A percentile compares a stretch with the other conserved stretches of the same genome.
These are phyloP conservation scores for Fusarium oxysporum DNA, from an alignment of 2,329 filamentous ascomycete genomes.

Conservation along the genomic window DNA sequence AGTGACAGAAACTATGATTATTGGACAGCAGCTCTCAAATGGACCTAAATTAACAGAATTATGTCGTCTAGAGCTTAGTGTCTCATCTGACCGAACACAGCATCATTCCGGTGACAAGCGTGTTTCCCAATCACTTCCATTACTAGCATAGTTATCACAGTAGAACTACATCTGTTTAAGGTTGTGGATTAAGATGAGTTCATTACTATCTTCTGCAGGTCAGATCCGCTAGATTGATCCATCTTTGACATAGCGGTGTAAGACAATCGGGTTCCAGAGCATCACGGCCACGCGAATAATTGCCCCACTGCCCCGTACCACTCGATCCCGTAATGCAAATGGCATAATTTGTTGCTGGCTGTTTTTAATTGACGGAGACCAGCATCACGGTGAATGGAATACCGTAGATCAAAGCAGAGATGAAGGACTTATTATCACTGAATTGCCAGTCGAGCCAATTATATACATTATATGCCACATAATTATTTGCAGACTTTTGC, in stretches of 20 bases:
- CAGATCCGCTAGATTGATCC: neutral
- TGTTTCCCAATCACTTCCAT: too few species aligned
- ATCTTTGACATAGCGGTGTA: too few species aligned
- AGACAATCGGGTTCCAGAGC: neutral
- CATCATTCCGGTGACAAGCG: too few species aligned
- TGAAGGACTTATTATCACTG: too few species aligned
- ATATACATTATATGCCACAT: too few species aligned
- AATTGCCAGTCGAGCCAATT: neutral
- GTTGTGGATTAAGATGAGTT: neutral
- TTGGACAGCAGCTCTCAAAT: neutral
- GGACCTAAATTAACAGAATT: rapidly evolving
- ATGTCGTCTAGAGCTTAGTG: rapidly evolving
- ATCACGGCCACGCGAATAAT: neutral
- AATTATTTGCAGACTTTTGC: too few species aligned
- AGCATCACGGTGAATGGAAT: neutral
- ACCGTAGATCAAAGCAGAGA: too few species aligned
- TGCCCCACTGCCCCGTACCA: neutral
- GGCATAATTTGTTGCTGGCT: too few species aligned
- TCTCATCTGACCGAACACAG: too few species aligned
- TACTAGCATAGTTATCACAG: neutral
- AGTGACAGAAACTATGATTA: rapidly evolving
- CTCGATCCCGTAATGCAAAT: too few species aligned
- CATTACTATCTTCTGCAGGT: neutral
- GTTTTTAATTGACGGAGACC: neutral
- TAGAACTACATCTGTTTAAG: neutral